Evolutionary conservation across 352 stramenopile species (phyloP).

Genomic region (Pythium phragmitis): DNA sequence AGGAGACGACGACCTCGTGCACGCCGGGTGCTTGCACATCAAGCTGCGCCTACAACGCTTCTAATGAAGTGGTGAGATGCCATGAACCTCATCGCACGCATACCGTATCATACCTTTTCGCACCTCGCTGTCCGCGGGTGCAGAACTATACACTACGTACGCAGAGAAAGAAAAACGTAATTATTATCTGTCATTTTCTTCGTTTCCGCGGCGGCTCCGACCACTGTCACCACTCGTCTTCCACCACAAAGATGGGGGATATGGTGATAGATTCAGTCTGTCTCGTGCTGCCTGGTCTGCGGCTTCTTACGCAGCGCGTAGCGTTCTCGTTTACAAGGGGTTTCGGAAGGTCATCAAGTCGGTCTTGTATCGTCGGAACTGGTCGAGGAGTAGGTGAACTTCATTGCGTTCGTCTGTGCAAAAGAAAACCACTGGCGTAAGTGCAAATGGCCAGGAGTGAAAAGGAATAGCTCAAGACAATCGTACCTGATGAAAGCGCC

Average conservation of each 20-base stretch:
- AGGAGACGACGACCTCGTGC: slow-evolving; percentile 47
- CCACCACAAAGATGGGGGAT: neutral
- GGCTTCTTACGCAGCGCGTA: neutral
- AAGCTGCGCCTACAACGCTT: slow-evolving; percentile 69
- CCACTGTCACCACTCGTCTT: neutral
- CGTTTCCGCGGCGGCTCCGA: neutral
- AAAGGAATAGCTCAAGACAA: neutral
- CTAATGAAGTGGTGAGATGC: slow-evolving; percentile 19
- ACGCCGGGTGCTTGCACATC: slow-evolving; percentile 56
- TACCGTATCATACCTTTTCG: slow-evolving; percentile 13
- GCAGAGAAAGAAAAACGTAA: slow-evolving; percentile 26
- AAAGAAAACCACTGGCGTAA: slow-evolving; percentile 16
- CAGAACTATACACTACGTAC: slow-evolving; percentile 12
- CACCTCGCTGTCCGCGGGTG: slow-evolving; percentile 1
- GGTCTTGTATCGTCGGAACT: slow-evolving; percentile 72
- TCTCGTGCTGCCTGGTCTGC: slow-evolving; percentile 10
- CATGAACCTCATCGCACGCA: neutral
- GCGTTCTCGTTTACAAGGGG: slow-evolving; percentile 46
- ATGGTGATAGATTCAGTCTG: slow-evolving; percentile 11
- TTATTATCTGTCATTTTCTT: slow-evolving; percentile 31
- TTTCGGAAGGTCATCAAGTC: slow-evolving; percentile 74
- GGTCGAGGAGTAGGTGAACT: slow-evolving; percentile 55
- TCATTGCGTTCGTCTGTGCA: slow-evolving; percentile 58
- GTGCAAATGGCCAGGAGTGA: neutral
- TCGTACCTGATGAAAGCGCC: slow-evolving; percentile 70